Base-by-base conservation (phyloP, 306 rosid genomes). In the Sicyos edulis region DNA sequence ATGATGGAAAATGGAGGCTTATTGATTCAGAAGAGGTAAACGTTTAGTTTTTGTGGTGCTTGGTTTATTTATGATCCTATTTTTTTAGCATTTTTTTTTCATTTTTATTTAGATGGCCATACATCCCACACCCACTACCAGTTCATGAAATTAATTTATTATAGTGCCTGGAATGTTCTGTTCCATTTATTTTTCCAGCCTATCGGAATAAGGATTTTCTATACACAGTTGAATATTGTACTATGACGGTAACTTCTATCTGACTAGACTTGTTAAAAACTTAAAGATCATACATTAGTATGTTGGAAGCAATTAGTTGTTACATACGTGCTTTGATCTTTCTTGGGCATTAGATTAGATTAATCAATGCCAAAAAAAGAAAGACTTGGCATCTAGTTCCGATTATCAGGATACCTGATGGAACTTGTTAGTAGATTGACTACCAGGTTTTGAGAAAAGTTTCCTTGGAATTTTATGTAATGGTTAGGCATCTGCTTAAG, bases 1-100 rank as follows among this genome's bases (percentile, higher is more conserved):
- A 81, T 70, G 93, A 86, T 77, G 96, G 96, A 74, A 86, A 79
- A 34, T 95, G 97, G 99, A 85, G 82, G 83, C 96, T 95, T 74
- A 87, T 95, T 76, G 99, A 95, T 81, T 86, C 95, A 17, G 95
- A 86, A 82, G 99, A 89, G 97, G 99, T 95, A 84, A 52, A 74
- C 40, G 21, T 60, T 59, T 50, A 32, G 54, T 47, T 66, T 42
- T 54, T 71, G 49, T 73, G 19, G 71, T 44, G 74, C 15, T 47
- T 37, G 21, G 73, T 49, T 50, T 42, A 65, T 65, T 42, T 42
- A 11, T 10, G 32, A 5, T 32, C 42, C 53, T 16, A 19, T 29
- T 13, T 19, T 17, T 0, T 65, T 19, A 20, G 53, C 11, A 16
- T 34, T 63, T 65, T 42, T 19, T 42, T 10, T 32, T 10, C 45